phyloP scores from a whole-genome alignment of 2,329 filamentous ascomycete genomes.

The Dissoconium aciculare region DNA sequence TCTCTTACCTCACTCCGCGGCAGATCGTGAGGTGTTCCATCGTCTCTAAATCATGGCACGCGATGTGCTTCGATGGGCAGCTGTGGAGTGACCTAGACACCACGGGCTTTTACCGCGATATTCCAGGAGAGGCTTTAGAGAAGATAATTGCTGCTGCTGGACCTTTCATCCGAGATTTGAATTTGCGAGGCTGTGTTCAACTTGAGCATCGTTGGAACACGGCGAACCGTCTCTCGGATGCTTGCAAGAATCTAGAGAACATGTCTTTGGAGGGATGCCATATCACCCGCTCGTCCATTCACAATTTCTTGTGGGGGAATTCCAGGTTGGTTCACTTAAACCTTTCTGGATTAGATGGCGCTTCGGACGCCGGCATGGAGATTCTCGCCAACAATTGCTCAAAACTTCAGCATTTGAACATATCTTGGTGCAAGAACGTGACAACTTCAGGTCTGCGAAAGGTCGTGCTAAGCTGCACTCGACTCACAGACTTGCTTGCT shows the following conservation, averaged over 20 bases:
- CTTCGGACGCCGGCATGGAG: conserved; percentile 72
- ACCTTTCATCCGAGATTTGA: conserved; percentile 80
- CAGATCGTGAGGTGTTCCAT: conserved; percentile 66
- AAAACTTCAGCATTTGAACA: conserved; percentile 68
- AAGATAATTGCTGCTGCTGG: conserved; percentile 75
- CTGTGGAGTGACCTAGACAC: conserved; percentile 71
- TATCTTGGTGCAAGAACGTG: conserved; percentile 85
- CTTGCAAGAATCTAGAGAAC: conserved; percentile 74
- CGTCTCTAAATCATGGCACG: conserved; percentile 64
- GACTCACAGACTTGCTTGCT: conserved; percentile 63
- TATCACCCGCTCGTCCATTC: conserved; percentile 62
- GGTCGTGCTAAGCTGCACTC: conserved; percentile 57
- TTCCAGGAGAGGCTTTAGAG: conserved; percentile 67
- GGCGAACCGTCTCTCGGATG: conserved; percentile 56
- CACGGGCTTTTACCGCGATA: conserved; percentile 69
- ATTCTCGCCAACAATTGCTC: conserved; percentile 71
- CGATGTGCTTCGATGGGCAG: conserved; percentile 85
- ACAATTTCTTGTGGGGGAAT: conserved; percentile 69
- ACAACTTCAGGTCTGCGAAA: conserved; percentile 60
- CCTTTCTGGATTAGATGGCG: conserved; percentile 62
- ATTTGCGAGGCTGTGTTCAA: conserved; percentile 81
- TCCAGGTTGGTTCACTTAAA: conserved; percentile 69
- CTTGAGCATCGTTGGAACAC: conserved; percentile 66
- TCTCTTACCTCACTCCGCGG: conserved; percentile 61
- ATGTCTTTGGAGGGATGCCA: conserved; percentile 80